Evolutionary conservation across 2,329 filamentous ascomycete species (phyloP).

Genomic region (Colletotrichum tanaceti): DNA sequence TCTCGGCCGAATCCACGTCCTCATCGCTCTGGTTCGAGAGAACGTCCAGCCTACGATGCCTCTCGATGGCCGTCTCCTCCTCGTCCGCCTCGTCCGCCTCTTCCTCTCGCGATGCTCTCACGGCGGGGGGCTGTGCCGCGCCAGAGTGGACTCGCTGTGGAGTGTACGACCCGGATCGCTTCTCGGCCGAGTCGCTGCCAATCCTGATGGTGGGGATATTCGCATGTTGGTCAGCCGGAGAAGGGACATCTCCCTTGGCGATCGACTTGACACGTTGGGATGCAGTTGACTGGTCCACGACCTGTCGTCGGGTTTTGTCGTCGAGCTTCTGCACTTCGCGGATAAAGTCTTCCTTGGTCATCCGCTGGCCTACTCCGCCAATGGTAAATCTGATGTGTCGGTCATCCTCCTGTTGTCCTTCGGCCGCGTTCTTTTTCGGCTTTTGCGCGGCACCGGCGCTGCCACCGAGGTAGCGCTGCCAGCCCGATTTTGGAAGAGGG

Average conservation of each 20-base stretch:
- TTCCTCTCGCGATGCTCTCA: slow-evolving; percentile 32
- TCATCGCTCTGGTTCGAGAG: slow-evolving; percentile 58
- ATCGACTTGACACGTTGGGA: slow-evolving; percentile 61
- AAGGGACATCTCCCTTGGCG: slow-evolving; percentile 56
- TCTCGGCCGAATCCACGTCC: slow-evolving; percentile 67
- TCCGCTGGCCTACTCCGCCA: slow-evolving; percentile 75
- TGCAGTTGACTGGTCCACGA: slow-evolving; percentile 63
- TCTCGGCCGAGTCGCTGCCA: slow-evolving; percentile 21
- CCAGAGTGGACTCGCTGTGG: slow-evolving; percentile 24
- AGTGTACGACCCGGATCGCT: slow-evolving; percentile 12
- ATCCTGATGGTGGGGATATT: slow-evolving; percentile 31
- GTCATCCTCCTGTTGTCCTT: slow-evolving; percentile 72
- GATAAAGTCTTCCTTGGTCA: slow-evolving; percentile 86
- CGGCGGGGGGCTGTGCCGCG: background rate
- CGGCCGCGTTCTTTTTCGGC: slow-evolving; percentile 53
- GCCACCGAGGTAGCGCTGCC: slow-evolving; percentile 62
- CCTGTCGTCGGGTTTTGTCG: slow-evolving; percentile 68
- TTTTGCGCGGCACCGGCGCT: slow-evolving; percentile 44
- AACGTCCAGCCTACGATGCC: slow-evolving; percentile 70
- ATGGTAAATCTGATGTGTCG: slow-evolving; percentile 81
- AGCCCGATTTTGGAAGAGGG: slow-evolving; percentile 59
- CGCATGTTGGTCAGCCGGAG: slow-evolving; percentile 9
- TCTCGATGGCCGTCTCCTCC: slow-evolving; percentile 77
- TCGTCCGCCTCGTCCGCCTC: slow-evolving; percentile 39
- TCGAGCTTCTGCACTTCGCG: slow-evolving; percentile 79